Evolutionary conservation across 345 rosid genomes (phyloP), one percentile per base, ranked within the genome.

Genomic region (Carallia brachiata): DNA sequence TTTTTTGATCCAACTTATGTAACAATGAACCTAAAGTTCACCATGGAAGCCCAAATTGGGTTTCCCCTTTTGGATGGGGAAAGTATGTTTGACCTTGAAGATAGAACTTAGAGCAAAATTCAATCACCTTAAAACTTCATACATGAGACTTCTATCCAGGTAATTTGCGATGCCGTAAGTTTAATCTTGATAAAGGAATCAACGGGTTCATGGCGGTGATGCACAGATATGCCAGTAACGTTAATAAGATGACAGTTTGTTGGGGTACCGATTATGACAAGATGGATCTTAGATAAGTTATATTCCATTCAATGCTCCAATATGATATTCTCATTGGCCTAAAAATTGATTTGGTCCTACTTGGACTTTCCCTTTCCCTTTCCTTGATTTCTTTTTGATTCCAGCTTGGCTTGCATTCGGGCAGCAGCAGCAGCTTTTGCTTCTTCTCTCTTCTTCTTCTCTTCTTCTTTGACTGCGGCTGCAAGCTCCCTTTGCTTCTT

Each of bases 341-440:
- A 17, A n/a, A 44, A 7, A 6, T n/a, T 1, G 52, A 65, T 17
- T 36, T 1, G 1, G 15, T 27, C 63, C 57, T 78, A 88, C 73
- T 90, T 95, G 30, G 82, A 86, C 79, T 90, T 95, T 36, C 97
- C 93, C 72, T 92, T 90, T 39, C 97, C 93, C 73, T 91, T 91
- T 52, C 95, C 94, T 47, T 74, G 87, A 59, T 83, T 90, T 73
- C 88, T 95, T 88, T 92, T 90, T 7, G 97, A 76, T 5, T 85
- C 97, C 48, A 95, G 71, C 84, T 95, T 92, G 82, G 97, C 96
- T 60, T 89, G 97, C 70, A 92, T 77, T 28, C 96, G 89, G 28
- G 97, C 91, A n/a, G 97, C 93, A 0, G 97, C 97, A 0, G 97
- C 91, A 4, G 97, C 97, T 78, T 92, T 92, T 16, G 97, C 97